phyloP scores from a whole-genome alignment of 441 rosid genomes.

The Populus hybrid region DNA sequence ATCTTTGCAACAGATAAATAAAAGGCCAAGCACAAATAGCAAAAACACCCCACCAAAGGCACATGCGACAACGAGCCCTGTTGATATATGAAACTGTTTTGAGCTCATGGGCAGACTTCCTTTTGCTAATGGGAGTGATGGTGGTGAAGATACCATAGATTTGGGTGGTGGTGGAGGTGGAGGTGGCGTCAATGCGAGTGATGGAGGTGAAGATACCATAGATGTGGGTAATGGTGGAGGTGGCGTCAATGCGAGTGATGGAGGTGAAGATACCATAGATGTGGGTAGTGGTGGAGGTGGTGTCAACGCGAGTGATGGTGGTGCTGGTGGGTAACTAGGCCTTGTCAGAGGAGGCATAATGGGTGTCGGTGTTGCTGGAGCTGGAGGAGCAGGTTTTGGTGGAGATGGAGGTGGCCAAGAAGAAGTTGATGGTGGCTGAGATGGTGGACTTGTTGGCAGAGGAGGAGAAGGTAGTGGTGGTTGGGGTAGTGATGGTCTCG shows the following conservation, averaged over 20 bases:
- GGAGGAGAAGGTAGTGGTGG: slow-evolving; percentile 21
- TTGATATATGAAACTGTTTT: slow-evolving; percentile 25
- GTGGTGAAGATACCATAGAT: slow-evolving; percentile 37
- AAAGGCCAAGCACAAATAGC: slow-evolving; percentile 17
- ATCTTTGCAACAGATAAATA: slow-evolving; percentile 5
- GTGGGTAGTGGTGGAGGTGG: slow-evolving; percentile 24
- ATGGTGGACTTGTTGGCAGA: slow-evolving; percentile 22
- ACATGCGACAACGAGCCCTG: slow-evolving; percentile 38
- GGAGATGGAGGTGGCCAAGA: slow-evolving; percentile 23
- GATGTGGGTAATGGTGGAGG: too few relatives aligned
- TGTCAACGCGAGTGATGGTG: slow-evolving; percentile 17
- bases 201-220: not conserved
- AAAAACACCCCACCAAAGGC: slow-evolving; percentile 39
- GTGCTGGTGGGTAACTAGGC: slow-evolving; percentile 21
- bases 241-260: slow-evolving; percentile 13
- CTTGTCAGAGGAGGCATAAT: slow-evolving; percentile 23
- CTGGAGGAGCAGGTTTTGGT: slow-evolving; percentile 3
- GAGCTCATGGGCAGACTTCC: slow-evolving; percentile 33
- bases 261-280: slow-evolving; percentile 36
- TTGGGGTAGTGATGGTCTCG: slow-evolving; percentile 27
- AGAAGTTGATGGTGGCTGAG: slow-evolving; percentile 18
- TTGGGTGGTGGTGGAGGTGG: slow-evolving; percentile 15
- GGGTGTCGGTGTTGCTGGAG: slow-evolving; percentile 22
- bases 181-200: too few relatives aligned
- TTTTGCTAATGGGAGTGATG: slow-evolving; percentile 46